Evolutionary conservation across 2,329 filamentous ascomycete genomes (phyloP).

Genomic region (Trichophyton benhamiae): DNA sequence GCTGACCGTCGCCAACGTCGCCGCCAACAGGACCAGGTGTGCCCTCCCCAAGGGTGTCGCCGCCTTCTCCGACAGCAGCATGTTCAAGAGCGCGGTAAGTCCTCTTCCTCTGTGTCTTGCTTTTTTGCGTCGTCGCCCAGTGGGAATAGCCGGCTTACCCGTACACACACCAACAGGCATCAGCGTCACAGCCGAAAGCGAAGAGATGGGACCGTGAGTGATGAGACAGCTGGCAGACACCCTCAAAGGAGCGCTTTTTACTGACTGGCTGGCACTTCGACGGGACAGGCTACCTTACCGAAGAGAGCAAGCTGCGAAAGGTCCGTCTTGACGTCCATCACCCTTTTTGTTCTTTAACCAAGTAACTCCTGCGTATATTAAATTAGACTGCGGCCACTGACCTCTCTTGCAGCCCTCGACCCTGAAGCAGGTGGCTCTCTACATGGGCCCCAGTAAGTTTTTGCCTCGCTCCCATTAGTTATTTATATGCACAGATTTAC

Average conservation of each 20-base stretch:
- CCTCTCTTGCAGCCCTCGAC: constrained; percentile 45
- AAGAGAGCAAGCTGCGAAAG: constrained; percentile 46
- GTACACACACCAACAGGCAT: constrained; percentile 19
- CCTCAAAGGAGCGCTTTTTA: not conserved
- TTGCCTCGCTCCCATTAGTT: too few relatives aligned
- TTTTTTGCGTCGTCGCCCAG: constrained; percentile 2
- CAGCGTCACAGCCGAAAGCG: constrained; percentile 56
- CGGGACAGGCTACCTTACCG: constrained; percentile 42
- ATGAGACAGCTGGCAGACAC: not conserved
- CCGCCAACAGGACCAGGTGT: constrained; percentile 57
- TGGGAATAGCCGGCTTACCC: not conserved
- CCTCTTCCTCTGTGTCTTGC: not conserved
- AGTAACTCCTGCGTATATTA: too few relatives aligned
- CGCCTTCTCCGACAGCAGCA: constrained; percentile 62
- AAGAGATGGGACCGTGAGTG: constrained; percentile 67
- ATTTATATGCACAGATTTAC: too few relatives aligned
- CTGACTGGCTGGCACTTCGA: not conserved
- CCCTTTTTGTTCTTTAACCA: not conserved
- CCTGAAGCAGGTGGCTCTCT: constrained; percentile 71
- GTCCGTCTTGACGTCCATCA: constrained; percentile 12
- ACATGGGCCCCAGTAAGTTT: constrained; percentile 53
- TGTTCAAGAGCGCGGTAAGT: constrained; percentile 65
- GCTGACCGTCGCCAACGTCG: constrained; percentile 55
- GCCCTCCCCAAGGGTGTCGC: constrained; percentile 64
- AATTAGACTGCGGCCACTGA: not conserved